Evolutionary conservation across 1,139 yeast genomes (phyloP).

Genomic region (Yamadazyma dendronema): DNA sequence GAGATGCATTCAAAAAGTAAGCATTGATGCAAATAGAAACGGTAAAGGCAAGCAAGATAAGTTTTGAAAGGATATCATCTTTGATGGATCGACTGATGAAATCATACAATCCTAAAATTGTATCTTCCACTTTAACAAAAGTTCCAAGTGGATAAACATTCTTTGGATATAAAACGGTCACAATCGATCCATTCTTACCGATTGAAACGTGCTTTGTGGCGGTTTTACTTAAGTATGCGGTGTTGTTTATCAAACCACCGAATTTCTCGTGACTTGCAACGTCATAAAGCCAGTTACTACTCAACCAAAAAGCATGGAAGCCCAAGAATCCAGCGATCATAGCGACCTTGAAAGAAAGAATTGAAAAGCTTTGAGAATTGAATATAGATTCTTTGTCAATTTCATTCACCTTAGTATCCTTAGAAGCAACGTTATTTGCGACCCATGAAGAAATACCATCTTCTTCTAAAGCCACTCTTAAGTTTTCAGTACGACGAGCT

Average conservation of each 20-base stretch:
- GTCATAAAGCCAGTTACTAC: conserved; percentile 70
- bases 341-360: conserved; percentile 62
- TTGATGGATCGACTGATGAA: conserved; percentile 70
- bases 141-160: conserved; percentile 69
- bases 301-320: conserved; percentile 73
- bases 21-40: conserved; percentile 79
- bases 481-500: conserved; percentile 80
- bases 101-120: conserved; percentile 50
- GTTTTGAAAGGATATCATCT: conserved; percentile 79
- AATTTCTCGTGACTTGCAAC: conserved; percentile 19
- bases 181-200: conserved; percentile 51
- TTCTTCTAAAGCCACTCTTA: conserved; percentile 84
- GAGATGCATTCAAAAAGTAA: conserved; percentile 76
- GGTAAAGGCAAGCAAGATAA: conserved; percentile 69
- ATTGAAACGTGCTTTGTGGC: conserved; percentile 43
- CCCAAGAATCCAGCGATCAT: conserved; percentile 68
- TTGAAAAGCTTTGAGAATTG: conserved; percentile 31
- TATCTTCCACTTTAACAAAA: conserved; percentile 66
- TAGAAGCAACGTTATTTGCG: conserved; percentile 56
- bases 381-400: conserved; percentile 30
- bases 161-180: conserved; percentile 67
- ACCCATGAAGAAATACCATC: conserved; percentile 82
- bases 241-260: conserved; percentile 2
- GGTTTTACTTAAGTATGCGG: conserved; percentile 30
- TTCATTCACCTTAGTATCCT: conserved; percentile 54